Evolutionary conservation across 352 stramenopile genomes (phyloP).

Genomic region (Phytophthora pluvialis): DNA sequence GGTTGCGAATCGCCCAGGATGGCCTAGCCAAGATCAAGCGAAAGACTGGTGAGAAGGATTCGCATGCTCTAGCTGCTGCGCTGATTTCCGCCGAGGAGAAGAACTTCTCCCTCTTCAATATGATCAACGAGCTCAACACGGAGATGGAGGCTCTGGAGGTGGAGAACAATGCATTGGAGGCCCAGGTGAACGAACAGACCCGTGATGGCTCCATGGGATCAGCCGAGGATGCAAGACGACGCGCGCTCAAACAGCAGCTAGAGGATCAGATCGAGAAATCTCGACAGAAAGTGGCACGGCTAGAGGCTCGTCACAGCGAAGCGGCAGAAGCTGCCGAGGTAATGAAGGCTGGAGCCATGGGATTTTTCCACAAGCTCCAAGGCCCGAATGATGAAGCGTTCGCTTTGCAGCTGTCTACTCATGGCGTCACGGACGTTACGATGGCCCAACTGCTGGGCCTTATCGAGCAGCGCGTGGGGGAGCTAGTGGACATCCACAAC

Average conservation of each 20-base stretch:
- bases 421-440: constrained; percentile 82
- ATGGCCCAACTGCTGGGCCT: constrained; percentile 82
- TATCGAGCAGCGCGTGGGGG: constrained; percentile 85
- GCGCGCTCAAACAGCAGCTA: constrained; percentile 71
- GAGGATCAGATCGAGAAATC: constrained; percentile 89
- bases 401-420: constrained; percentile 64
- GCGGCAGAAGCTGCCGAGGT: constrained; percentile 66
- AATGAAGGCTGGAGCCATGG: constrained; percentile 78
- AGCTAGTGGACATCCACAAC: constrained; percentile 90
- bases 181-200: constrained; percentile 53
- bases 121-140: constrained; percentile 94
- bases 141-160: constrained; percentile 91
- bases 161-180: constrained; percentile 80
- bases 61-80: constrained; percentile 83
- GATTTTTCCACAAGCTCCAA: constrained; percentile 83
- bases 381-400: constrained; percentile 80
- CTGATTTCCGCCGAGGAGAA: constrained; percentile 92
- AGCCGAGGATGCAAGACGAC: constrained; percentile 60
- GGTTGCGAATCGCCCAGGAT: constrained; percentile 76
- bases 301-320: constrained; percentile 70
- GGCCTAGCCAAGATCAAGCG: constrained; percentile 89
- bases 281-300: constrained; percentile 73
- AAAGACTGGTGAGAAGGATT: constrained; percentile 85
- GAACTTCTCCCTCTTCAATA: constrained; percentile 96
- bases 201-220: constrained; percentile 51